phyloP scores from a whole-genome alignment of 2,329 filamentous ascomycete species.

The Sporothrix luriei region DNA sequence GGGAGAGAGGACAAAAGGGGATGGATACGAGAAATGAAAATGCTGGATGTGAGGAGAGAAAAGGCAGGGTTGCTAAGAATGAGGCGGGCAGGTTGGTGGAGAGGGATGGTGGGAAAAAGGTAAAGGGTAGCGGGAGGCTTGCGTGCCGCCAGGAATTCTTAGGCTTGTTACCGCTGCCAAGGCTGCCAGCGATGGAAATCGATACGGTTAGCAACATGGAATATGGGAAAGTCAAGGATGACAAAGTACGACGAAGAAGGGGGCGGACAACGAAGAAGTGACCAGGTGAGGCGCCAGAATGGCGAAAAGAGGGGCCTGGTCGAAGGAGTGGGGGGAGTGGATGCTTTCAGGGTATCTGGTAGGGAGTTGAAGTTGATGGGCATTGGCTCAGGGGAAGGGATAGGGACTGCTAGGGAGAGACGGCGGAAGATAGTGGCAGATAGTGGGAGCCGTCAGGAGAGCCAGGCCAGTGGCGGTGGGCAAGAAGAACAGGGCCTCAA shows the following conservation, averaged over 20 bases:
- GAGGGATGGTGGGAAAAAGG: not conserved
- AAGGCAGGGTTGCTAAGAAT: slow-evolving; percentile 8
- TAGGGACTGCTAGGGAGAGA: not conserved
- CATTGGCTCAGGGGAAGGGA: slow-evolving; percentile 2
- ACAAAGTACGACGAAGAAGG: not conserved
- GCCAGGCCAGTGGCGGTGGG: slow-evolving; percentile 14
- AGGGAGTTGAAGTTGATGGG: not conserved
- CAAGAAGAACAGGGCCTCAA: not conserved
- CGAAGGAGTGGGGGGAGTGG: slow-evolving; percentile 21
- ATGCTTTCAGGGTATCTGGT: slow-evolving; percentile 15
- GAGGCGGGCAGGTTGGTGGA: not conserved
- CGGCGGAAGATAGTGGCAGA: slow-evolving; percentile 6
- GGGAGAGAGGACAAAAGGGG: slow-evolving; percentile 6
- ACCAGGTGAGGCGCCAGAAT: not conserved
- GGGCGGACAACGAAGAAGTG: slow-evolving; percentile 16
- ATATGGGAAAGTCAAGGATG: slow-evolving; percentile 19
- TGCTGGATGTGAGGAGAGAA: slow-evolving; percentile 14
- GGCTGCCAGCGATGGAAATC: not conserved
- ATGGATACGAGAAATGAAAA: not conserved
- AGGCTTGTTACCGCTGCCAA: slow-evolving; percentile 7
- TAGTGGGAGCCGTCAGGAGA: not conserved
- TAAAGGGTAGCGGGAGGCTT: slow-evolving; percentile 2
- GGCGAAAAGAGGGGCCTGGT: not conserved
- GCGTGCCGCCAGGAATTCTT: not conserved
- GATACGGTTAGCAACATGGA: slow-evolving; percentile 18